Base-by-base conservation (phyloP, 257 asterid genomes). In the Nicotiana tabacum region DNA sequence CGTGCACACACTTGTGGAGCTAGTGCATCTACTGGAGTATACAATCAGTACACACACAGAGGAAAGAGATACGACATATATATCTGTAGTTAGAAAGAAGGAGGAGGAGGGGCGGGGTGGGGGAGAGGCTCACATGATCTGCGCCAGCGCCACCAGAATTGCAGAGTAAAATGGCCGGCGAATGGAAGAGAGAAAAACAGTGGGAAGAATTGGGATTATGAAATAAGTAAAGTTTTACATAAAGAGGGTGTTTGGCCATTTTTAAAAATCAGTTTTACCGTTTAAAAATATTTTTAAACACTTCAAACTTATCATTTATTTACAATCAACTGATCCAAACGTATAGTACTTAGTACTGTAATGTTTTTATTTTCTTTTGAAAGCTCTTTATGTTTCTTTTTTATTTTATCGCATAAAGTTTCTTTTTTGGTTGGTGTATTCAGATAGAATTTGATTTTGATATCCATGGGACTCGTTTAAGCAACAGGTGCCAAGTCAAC, bases 141-240 rank as follows among this genome's bases (percentile, higher is more conserved):
- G 30, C 60, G 32, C 15, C 77, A 13, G 21, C 21, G 21, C 21
- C 21, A 21, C 70, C 84, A 33, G 56, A 64, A 16, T 27, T 78
- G 78, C 9, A 10, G 77, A 17, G 21, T 18, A 69, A 68, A 17
- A 27, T 81, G 53, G 85, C 83, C 85, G 85, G 82, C 64, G 82
- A 84, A 72, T 57, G 57, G n/a, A 51, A 65, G 78, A 65, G 33
- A 57, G 17, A 57, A 2, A 57, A 16, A 9, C 4, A 48, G 55
- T 48, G 55, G 13, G 35, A 46, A 16, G 83, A 84, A 67, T 66
- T 81, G 90, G 90, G 90, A 88, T 84, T 85, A 85, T 21, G 85
- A 88, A 90, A 86, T 55, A 1, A 37, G 21, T 21, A 21, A 21
- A 10, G 0, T 9, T 48, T 48, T 10, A 48, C 4, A 4, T 12